Evolutionary conservation across 1,139 yeast species (phyloP), one percentile per base, ranked within the genome.

Genomic region (Nakaseomyces glabratus): DNA sequence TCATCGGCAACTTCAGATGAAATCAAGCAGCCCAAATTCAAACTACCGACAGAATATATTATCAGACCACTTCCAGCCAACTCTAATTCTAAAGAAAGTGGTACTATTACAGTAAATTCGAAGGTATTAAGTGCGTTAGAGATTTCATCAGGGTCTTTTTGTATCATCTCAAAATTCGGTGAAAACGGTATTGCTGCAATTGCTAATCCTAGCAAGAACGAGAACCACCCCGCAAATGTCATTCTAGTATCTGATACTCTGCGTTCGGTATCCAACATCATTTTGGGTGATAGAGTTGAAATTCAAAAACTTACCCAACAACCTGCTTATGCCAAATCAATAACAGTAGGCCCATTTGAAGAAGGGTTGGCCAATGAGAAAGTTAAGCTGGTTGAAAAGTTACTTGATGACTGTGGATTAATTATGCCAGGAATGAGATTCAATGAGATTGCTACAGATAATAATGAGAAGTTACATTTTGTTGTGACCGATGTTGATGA

Each of bases 201-300:
- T 2, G 65, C 65, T 25, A 47, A 49, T 32, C 49, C 62, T 2
- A 68, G 67, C 1, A 51, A 59, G 7, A 65, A 56, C 23, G 78
- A 71, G 13, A 46, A 55, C n/a, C 48, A 45, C 28, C 49, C 54
- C 2, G 18, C 29, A 5, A 73, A 77, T 45, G 74, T 79, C 4
- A 56, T 81, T 2, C 65, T 68, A 31, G 45, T 84, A 1, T 69
- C 85, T 2, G 43, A 59, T 1, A 47, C 63, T 4, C 54, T 74
- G 29, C 60, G 93, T 40, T 54, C 61, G 2, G 61, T 77, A 14
- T 69, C 73, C 1, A 82, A 79, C 7, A 50, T 81, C 4, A 54
- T 81, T 6, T 61, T 81, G 8, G 96, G 96, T 19, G 95, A 85
- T 47, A 61, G 95, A 38, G 60, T 82, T 1, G 61, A 61, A 15